Evolutionary conservation across 2,329 filamentous ascomycete genomes (phyloP), one percentile per base, ranked within the genome.

Genomic region (Diaporthe helianthi): DNA sequence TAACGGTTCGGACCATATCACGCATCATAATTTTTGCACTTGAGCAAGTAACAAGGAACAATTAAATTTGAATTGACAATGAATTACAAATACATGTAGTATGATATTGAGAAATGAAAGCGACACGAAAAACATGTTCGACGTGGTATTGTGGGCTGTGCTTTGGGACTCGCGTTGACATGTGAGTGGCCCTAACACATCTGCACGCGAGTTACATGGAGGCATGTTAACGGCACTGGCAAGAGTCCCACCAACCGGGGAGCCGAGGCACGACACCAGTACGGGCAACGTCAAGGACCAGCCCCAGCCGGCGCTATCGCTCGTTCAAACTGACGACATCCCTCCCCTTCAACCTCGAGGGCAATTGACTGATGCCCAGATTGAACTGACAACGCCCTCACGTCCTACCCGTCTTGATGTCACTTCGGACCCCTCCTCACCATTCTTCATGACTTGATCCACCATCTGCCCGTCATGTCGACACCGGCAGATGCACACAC

Each of bases 401-500:
- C 19, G 19, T 10, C 26, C 13, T 9, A 15, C 0, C 13, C 13
- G n/a, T 10, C 6, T 31, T 26, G 24, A 46, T 22, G 29, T 8
- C 36, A 49, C 12, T 36, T 49, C 15, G 3, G 9, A 22, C 1
- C 4, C 1, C n/a, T 9, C 53, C 10, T 12, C 24, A 2, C 26
- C 53, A 10, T 33, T 36, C 36, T 47, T 41, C 53, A 68, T 68
- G 69, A 65, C 69, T 55, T 65, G 65, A 64, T 15, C 12, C 33
- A 22, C 13, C n/a, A 29, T 19, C 55, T 36, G 49, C 55, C 55
- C 49, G 66, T 51, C 8, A 70, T 70, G 70, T 69, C 70, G 60
- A 68, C 68, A 66, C 60, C 68, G 53, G 58, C 70, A 71, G 68
- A 71, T 65, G 44, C 68, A 53, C 65, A 70, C 41, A 66, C 38